phyloP scores from a whole-genome alignment of 1,284 basidiomycete genomes.

The Microbotryum saponariae region DNA sequence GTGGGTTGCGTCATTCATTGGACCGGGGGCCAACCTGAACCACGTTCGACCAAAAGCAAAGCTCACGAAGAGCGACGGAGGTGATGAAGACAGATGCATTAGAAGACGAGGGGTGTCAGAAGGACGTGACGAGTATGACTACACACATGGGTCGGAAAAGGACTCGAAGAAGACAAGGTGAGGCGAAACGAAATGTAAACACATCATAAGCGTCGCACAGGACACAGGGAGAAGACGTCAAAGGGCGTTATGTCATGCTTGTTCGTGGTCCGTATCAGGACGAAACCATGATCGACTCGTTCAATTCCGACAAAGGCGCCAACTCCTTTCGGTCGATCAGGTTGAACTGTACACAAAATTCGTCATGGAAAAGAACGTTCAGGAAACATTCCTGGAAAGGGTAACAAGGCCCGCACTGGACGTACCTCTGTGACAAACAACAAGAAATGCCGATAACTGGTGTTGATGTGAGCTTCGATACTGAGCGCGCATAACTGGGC shows the following conservation, averaged over 20 bases:
- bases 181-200: neutral
- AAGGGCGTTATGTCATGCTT: no score
- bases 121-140: no score
- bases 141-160: no score
- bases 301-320: conserved; percentile 89
- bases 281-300: conserved; percentile 70
- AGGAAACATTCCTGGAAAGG: neutral
- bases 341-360: conserved; percentile 58
- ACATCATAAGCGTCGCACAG: neutral
- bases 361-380: conserved; percentile 1
- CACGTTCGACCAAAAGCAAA: no score
- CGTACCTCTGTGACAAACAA: conserved; percentile 87
- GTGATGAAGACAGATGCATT: no score
- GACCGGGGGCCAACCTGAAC: no score
- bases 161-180: no score
- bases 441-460: conserved; percentile 97
- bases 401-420: conserved; percentile 1
- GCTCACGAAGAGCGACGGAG: no score
- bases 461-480: conserved; percentile 98
- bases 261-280: no score
- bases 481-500: conserved; percentile 97
- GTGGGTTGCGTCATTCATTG: no score
- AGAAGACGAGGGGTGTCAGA: no score
- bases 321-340: conserved; percentile 97
- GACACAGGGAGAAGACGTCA: no score